Evolutionary conservation across 108 stramenopile genomes (phyloP).

Genomic region (Conticribra weissflogii): DNA sequence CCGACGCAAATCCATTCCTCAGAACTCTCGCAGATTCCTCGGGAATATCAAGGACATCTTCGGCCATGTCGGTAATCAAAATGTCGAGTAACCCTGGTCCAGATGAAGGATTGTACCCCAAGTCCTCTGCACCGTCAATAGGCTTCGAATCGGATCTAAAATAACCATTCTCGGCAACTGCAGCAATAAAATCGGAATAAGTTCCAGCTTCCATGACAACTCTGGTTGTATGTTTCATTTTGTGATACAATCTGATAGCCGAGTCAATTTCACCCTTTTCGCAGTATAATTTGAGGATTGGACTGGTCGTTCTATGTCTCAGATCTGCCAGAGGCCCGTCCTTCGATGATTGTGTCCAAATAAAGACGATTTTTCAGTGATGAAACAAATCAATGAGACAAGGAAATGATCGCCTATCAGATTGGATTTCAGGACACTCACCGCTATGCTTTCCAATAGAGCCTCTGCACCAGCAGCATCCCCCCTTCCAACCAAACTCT

Average conservation of each 20-base stretch:
- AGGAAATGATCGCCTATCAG: no score
- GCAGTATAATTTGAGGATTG: slow-evolving; percentile 50
- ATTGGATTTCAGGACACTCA: slow-evolving; percentile 20
- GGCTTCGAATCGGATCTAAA: slow-evolving; percentile 39
- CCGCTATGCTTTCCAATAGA: slow-evolving; percentile 59
- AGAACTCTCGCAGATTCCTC: slow-evolving; percentile 39
- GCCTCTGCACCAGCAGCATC: slow-evolving; percentile 73
- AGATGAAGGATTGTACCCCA: slow-evolving; percentile 38
- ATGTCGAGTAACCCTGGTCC: slow-evolving; percentile 42
- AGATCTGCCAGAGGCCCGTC: slow-evolving; percentile 34
- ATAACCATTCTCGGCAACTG: slow-evolving; percentile 47
- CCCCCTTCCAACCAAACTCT: slow-evolving; percentile 59
- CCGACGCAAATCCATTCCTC: slow-evolving; percentile 40
- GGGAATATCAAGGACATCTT: slow-evolving; percentile 54
- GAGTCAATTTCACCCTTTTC: slow-evolving; percentile 50
- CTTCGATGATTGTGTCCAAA: no score
- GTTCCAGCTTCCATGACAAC: slow-evolving; percentile 50
- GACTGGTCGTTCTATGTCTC: slow-evolving; percentile 49
- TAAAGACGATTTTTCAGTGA: not conserved
- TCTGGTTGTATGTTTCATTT: slow-evolving; percentile 46
- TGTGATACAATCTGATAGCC: slow-evolving; percentile 48
- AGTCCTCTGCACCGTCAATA: slow-evolving; percentile 36
- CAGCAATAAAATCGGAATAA: slow-evolving; percentile 44
- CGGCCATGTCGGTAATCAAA: slow-evolving; percentile 49
- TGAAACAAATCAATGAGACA: no score